Evolutionary conservation across 2,329 filamentous ascomycete species (phyloP).

Genomic region (Ascochyta lentis): DNA sequence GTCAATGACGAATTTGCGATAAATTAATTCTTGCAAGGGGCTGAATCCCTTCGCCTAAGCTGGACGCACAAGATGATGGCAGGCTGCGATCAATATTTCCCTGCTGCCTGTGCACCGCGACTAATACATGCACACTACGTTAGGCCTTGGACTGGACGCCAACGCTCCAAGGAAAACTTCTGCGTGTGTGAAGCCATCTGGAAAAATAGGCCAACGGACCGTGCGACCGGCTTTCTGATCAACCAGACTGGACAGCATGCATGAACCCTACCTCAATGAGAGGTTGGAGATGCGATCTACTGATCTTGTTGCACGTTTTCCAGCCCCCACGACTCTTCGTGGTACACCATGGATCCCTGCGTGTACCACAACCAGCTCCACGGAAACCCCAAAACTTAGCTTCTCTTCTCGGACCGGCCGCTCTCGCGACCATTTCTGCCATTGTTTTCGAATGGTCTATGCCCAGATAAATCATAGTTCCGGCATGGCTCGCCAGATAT

Average conservation of each 20-base stretch:
- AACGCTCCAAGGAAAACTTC: neutral
- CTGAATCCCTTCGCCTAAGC: neutral
- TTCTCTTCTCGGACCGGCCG: neutral
- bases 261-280: neutral
- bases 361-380: neutral
- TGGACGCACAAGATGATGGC: neutral
- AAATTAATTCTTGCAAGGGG: neutral
- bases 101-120: neutral
- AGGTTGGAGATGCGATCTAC: neutral
- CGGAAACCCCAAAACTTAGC: neutral
- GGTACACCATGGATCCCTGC: neutral
- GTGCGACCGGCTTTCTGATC: neutral
- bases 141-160: neutral
- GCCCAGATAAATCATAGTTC: neutral
- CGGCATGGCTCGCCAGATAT: neutral
- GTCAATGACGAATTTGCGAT: neutral
- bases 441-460: neutral
- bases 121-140: neutral
- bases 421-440: neutral
- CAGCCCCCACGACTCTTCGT: neutral
- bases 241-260: neutral
- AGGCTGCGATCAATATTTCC: neutral
- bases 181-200: neutral
- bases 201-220: constrained; percentile 10
- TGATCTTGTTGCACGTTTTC: neutral